Conservation (phyloP, 768 basidiomycete genomes). For the Tylopilus sp. region DNA sequence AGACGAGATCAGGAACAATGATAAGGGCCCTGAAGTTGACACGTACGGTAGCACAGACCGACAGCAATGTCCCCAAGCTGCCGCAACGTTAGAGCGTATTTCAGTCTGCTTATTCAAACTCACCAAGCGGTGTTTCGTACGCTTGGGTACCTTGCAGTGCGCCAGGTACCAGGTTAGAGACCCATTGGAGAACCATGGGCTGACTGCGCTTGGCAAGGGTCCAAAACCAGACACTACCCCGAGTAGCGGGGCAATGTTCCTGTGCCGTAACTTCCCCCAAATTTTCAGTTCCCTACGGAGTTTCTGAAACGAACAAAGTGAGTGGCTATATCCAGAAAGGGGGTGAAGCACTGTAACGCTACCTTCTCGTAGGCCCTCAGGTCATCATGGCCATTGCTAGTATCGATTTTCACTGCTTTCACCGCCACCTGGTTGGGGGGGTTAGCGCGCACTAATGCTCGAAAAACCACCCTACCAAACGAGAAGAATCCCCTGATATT, state of each 20-base stretch:
- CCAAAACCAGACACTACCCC: conserved; percentile 32
- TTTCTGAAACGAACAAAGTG: conserved; percentile 8
- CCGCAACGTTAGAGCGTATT: neutral
- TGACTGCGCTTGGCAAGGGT: conserved; percentile 29
- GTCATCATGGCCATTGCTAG: neutral
- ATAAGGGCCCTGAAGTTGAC: neutral
- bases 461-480: conserved; percentile 1
- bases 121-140: conserved; percentile 11
- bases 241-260: conserved; percentile 30
- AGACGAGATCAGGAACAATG: neutral
- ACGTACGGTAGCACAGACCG: conserved; percentile 25
- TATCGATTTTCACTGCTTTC: conserved; percentile 11
- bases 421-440: conserved; percentile 17
- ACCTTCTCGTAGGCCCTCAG: conserved; percentile 12
- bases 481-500: neutral
- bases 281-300: conserved; percentile 30
- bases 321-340: neutral
- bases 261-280: conserved; percentile 14
- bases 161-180: conserved; percentile 23
- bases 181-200: conserved; percentile 31
- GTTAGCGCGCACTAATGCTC: neutral
- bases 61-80: conserved; percentile 21
- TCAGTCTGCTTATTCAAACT: neutral
- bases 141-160: neutral
- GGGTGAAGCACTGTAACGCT: neutral